Base-by-base conservation (phyloP, 768 basidiomycete genomes). In the Serendipita indica region DNA sequence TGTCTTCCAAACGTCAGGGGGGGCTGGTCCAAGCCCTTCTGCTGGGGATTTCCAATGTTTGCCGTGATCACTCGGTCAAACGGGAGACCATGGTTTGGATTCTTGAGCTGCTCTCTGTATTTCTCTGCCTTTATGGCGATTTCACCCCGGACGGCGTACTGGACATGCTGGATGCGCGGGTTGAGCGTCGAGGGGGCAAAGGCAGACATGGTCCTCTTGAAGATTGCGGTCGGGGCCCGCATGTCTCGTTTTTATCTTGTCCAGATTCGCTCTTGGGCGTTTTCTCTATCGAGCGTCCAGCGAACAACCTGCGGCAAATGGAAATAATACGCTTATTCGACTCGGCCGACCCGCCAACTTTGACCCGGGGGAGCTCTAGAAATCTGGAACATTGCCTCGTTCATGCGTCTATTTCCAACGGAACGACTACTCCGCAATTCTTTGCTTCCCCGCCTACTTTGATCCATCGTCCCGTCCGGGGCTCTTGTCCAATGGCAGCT, bases 11-110 rank as follows among this genome's bases (percentile, higher is more conserved):
- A 98, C 3, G 94, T 96, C 61, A 98, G 80, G 1, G 93, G 89
- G 3, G 84, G 79, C 68, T 99, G 94, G 71, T 97, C 83, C 57
- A 99, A 77, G 0, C 92, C 92, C 64, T 83, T 84, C 72, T 97
- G 93, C 72, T 99, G 94, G 0, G 96, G 94, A 67, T 99, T 98
- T 7, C 94, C 94, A 61, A 99, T 99, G 73, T 98, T 99, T 62
- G 90, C 89, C 28, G 82, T 86, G 69, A 96, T 94, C 70, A 98
- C 77, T 64, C 81, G 79, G 68, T 82, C 78, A 71, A 98, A 99
- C 14, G 91, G 90, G 14, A 97, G 77, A 18, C 73, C 74, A 63
- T 79, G 72, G 60, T 74, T 67, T 22, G 73, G 72, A 59, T 76
- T 70, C 70, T 81, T 79, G 67, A 98, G 79, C 64, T 76, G 71